Evolutionary conservation across 2,329 filamentous ascomycete genomes (phyloP), one percentile per base, ranked within the genome.

Genomic region (Aspergillus fijiensis): DNA sequence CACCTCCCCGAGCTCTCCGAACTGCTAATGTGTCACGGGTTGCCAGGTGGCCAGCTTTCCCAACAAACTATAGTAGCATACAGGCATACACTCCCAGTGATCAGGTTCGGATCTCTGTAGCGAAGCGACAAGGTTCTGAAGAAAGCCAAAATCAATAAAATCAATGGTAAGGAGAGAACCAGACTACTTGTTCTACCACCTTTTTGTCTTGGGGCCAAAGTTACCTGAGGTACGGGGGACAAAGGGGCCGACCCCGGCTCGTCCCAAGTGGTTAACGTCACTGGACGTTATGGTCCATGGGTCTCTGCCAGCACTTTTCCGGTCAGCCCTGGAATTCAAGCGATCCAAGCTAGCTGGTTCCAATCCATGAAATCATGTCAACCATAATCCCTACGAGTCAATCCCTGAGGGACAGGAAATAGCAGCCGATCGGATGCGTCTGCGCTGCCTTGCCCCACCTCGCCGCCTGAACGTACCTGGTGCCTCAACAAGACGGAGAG

Each of bases 211-310:
- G 39, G 33, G 47, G 47, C 33, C 16, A 62, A 60, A 62, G 54
- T 42, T 62, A 62, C 54, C 11, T 16, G 11, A 35, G 11, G 33
- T 16, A 35, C 33, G 33, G 50, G 49, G 54, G 54, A 62, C 58
- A 62, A 58, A 60, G 47, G 50, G 47, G 10, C 14, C 33, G 6
- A 47, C 53, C 57, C 50, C 31, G 35, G 19, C 53, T 33, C 31
- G 52, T 53, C 54, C 55, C 61, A 54, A 63, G 62, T 65, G 59
- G 63, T 63, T 58, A 62, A 65, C 64, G 64, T 65, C 64, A 65
- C 63, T 51, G 53, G 51, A 27, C 42, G 51, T 49, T 33, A 49
- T 25, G 31, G 45, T 52, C 31, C 42, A 51, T 54, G 50, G 49
- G n/a, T 56, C 42, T 47, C 27, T 52, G 55, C 25, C 49, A 39